phyloP scores from a whole-genome alignment of 345 rosid species.

The Lepidium sativum region DNA sequence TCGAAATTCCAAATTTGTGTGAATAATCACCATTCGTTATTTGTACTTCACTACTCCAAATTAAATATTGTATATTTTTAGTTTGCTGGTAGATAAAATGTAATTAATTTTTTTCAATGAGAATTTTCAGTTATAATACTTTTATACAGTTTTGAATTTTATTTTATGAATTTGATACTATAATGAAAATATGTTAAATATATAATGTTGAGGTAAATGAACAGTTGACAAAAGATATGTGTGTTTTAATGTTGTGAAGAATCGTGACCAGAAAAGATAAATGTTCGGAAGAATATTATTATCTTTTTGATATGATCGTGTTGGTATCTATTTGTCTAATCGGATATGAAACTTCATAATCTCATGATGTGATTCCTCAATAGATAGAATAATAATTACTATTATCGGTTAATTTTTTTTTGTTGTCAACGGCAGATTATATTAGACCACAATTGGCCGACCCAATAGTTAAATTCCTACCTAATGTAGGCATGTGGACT shows the following conservation, averaged over 20 bases:
- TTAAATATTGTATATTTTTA: too few species aligned
- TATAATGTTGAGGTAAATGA: background rate
- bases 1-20: too few species aligned
- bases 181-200: too few species aligned
- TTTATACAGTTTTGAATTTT: background rate
- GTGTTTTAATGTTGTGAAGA: background rate
- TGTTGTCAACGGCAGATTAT: too few species aligned
- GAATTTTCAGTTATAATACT: too few species aligned
- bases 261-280: background rate
- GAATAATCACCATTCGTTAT: too few species aligned
- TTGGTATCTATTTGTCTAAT: slow-evolving; percentile 4
- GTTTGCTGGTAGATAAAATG: too few species aligned
- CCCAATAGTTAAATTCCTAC: too few species aligned
- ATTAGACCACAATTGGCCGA: too few species aligned
- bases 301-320: background rate
- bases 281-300: slow-evolving; percentile 1
- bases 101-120: too few species aligned
- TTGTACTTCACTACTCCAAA: too few species aligned
- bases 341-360: background rate
- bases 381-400: background rate
- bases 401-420: background rate
- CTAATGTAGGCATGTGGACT: too few species aligned
- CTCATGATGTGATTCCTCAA: slow-evolving; percentile 7
- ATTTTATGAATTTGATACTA: background rate
- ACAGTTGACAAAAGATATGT: background rate